These are phyloP conservation scores for Carex scoparia DNA, from an alignment of 176 grass and related monocot species.

Conservation along the genomic window DNA sequence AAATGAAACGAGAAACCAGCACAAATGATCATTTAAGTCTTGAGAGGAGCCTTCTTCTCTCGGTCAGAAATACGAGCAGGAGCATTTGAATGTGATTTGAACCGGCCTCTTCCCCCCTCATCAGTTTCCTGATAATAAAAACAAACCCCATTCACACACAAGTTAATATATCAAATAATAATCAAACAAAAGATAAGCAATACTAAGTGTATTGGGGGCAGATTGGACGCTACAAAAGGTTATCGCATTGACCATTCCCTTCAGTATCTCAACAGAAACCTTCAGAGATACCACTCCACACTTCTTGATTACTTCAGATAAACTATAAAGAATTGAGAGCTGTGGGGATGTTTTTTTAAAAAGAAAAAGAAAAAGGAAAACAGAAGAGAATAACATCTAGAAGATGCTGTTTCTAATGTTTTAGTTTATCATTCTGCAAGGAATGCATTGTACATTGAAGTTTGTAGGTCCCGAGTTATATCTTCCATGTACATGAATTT, in stretches of 20 bases:
- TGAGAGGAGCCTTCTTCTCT: constrained; percentile 95
- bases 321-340: background rate
- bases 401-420: background rate
- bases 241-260: background rate
- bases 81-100: constrained; percentile 81
- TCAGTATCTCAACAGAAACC: background rate
- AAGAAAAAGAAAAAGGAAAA: background rate
- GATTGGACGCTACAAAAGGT: background rate
- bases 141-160: constrained; percentile 23
- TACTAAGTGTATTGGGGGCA: background rate
- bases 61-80: constrained; percentile 71
- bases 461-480: background rate
- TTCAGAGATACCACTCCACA: background rate
- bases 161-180: background rate
- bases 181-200: background rate
- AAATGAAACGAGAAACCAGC: background rate
- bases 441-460: background rate
- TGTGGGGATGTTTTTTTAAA: background rate
- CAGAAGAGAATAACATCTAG: background rate
- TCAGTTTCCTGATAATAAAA: constrained; percentile 62
- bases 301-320: background rate
- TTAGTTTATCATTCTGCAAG: background rate
- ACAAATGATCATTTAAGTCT: constrained; percentile 35
- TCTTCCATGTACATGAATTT: background rate
- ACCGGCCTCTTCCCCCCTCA: constrained; percentile 69